A percentile compares a stretch with the other conserved stretches of the same genome.
phyloP scores from a whole-genome alignment of 768 basidiomycete species.

The Suillus paluster region DNA sequence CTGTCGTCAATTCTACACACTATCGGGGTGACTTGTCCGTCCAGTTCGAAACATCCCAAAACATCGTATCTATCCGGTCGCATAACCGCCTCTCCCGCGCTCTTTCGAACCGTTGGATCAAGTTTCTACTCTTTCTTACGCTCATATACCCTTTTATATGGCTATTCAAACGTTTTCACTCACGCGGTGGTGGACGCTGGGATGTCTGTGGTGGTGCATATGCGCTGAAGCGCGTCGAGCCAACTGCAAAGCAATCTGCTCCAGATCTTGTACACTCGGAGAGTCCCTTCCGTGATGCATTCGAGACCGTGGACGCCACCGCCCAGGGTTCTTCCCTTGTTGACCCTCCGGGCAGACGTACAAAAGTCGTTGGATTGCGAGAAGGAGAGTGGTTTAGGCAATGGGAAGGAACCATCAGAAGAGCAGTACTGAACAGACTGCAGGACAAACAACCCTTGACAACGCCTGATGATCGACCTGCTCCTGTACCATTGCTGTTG shows the following conservation, averaged over 20 bases:
- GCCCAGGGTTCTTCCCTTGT: constrained; percentile 26
- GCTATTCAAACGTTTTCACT: constrained; percentile 74
- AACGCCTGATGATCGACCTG: constrained; percentile 28
- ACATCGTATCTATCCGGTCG: constrained; percentile 67
- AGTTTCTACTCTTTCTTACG: constrained; percentile 66
- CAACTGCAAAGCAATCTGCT: constrained; percentile 18
- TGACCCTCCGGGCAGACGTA: constrained; percentile 33
- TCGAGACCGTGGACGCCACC: not conserved
- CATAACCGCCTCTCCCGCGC: constrained; percentile 66
- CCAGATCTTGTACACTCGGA: constrained; percentile 9
- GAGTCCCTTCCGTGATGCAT: constrained; percentile 12
- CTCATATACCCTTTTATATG: constrained; percentile 82
- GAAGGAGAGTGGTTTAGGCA: constrained; percentile 82
- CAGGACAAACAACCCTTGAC: constrained; percentile 39
- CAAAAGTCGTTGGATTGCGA: constrained; percentile 56
- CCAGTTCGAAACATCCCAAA: constrained; percentile 49
- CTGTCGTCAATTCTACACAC: constrained; percentile 43
- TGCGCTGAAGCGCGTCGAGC: constrained; percentile 55
- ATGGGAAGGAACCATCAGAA: constrained; percentile 73
- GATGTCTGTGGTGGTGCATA: constrained; percentile 77
- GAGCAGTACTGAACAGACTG: constrained; percentile 55
- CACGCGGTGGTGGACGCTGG: constrained; percentile 75
- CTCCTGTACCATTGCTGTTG: constrained; percentile 13
- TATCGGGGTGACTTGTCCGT: constrained; percentile 47
- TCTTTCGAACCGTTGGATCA: constrained; percentile 74